A percentile compares a stretch with the other conserved stretches of the same genome.
Evolutionary conservation across 441 rosid genomes (phyloP).

Genomic region (Pelargonium exstipulatum): DNA sequence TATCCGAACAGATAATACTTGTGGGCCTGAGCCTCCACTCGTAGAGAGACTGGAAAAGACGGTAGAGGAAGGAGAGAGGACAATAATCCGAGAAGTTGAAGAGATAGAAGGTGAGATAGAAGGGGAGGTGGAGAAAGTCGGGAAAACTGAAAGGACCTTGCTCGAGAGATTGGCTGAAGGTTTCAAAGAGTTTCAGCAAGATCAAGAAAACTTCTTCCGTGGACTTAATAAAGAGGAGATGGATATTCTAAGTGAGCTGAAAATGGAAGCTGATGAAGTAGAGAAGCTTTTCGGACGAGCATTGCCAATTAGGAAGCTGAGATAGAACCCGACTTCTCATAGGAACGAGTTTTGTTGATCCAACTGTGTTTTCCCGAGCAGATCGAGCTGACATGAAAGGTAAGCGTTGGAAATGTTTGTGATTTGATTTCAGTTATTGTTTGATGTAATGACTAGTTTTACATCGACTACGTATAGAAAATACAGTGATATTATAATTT

Average conservation of each 20-base stretch:
- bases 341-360: not conserved
- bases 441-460: too few relatives aligned
- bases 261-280: conserved; percentile 81
- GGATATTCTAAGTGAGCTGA: conserved; percentile 51
- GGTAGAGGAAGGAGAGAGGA: conserved; percentile 63
- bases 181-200: conserved; percentile 53
- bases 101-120: conserved; percentile 56
- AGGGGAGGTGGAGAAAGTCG: conserved; percentile 34
- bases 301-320: conserved; percentile 63
- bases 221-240: conserved; percentile 68
- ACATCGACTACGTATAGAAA: too few relatives aligned
- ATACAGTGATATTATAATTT: too few relatives aligned
- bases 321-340: conserved; percentile 31
- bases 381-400: not conserved
- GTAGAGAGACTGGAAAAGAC: conserved; percentile 83
- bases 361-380: not conserved
- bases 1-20: conserved; percentile 60
- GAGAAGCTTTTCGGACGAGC: conserved; percentile 75
- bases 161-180: conserved; percentile 72
- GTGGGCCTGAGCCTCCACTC: conserved; percentile 89
- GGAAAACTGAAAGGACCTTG: conserved; percentile 58
- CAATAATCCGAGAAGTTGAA: conserved; percentile 51
- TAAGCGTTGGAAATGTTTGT: not conserved
- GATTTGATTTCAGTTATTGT: too few relatives aligned
- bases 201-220: conserved; percentile 61